Evolutionary conservation across 768 basidiomycete species (phyloP), one percentile per base, ranked within the genome.

Genomic region (Coprinopsis marcescibilis): DNA sequence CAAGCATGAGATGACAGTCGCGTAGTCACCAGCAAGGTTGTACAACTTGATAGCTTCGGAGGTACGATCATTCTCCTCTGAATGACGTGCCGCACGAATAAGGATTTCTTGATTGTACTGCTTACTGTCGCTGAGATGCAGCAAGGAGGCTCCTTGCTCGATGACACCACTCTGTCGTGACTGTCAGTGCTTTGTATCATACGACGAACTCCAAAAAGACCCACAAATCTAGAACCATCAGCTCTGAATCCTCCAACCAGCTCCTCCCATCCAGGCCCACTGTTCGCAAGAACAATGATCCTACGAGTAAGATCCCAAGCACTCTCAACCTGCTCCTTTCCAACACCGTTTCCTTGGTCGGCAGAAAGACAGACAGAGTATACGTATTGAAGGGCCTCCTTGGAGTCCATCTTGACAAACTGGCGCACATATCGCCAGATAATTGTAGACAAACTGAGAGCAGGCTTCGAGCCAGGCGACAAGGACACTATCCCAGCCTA

Each of bases 11-110:
- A 97, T 79, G 45, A 98, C 95, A 20, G 89, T 90, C 12, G 77
- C 67, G 60, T 93, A 92, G 52, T 94, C 88, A 26, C 89, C 89
- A 1, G 94, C 94, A 29, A 97, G 80, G 66, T 97, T 94, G 69
- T 92, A 97, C 35, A 99, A 70, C 60, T 93, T 91, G 69, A 98
- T 92, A 2, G 93, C 92, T 61, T 97, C 92, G 1, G 84, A 75
- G 30, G 89, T 74, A 25, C 88, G 85, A 57, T 90, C 83, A 57
- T 92, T 92, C 45, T 85, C 77, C 58, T 90, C 82, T 1, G 87
- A 85, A 52, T 89, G 76, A 24, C 76, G 76, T 0, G 95, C 95
- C 0, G 94, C 90, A 4, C 80, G 79, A 50, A 85, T 69, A 41
- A 97, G 84, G 46, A 99, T 89, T 19, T 86, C 73, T 20, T 82